Evolutionary conservation across 306 rosid genomes (phyloP).

Genomic region (Dryas alaskensis): DNA sequence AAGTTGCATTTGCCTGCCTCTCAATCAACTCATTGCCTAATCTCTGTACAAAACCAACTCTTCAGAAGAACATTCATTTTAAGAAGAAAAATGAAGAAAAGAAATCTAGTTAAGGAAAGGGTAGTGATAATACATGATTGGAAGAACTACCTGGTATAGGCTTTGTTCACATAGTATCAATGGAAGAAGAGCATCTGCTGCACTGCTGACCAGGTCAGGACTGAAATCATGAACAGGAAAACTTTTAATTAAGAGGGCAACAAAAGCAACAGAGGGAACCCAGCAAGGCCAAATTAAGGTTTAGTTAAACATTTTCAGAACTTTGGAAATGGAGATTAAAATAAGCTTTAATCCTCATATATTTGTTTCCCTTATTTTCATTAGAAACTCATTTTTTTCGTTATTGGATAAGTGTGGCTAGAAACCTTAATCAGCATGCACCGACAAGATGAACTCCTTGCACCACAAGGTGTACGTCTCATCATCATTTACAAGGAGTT

Average conservation of each 20-base stretch:
- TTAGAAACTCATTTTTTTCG: too few species aligned
- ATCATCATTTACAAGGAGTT: not conserved
- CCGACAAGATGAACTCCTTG: not conserved
- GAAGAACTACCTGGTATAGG: conserved; percentile 67
- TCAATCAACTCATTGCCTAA: conserved; percentile 74
- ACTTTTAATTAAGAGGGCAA: conserved; percentile 8
- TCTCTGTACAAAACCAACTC: conserved; percentile 42
- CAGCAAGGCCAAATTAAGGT: not conserved
- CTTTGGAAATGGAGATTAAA: too few species aligned
- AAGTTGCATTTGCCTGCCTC: conserved; percentile 58
- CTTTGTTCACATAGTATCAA: conserved; percentile 82
- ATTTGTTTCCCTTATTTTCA: too few species aligned
- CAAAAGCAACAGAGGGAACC: conserved; percentile 1
- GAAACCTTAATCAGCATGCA: too few species aligned
- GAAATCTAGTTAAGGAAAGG: too few species aligned
- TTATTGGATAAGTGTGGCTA: too few species aligned
- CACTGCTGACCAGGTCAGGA: conserved; percentile 77
- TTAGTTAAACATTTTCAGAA: too few species aligned
- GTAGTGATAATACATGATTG: too few species aligned
- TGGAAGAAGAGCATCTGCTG: conserved; percentile 98
- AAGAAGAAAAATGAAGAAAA: not conserved
- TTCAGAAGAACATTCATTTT: conserved; percentile 20
- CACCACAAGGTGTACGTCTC: not conserved
- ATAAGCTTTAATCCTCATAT: too few species aligned
- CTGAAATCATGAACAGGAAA: conserved; percentile 42